Evolutionary conservation across 75 land plant species (phyloP).

Genomic region (Azolla pinnata): DNA sequence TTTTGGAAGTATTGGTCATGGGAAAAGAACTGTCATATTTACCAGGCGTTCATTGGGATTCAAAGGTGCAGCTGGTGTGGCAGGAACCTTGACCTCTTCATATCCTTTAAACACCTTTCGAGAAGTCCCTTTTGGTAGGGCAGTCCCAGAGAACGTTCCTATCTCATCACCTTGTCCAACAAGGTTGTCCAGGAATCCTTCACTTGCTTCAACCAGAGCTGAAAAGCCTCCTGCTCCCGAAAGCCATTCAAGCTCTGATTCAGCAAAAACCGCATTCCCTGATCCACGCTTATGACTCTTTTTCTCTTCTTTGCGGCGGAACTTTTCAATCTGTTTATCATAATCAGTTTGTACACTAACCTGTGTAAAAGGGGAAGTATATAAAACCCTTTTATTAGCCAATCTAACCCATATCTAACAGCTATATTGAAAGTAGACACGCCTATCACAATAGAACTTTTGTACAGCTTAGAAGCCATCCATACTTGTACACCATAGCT

Average conservation of each 20-base stretch:
- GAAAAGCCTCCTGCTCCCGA: slow-evolving; percentile 54
- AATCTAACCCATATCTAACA: too few relatives aligned
- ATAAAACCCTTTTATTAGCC: background rate
- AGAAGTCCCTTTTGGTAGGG: slow-evolving; percentile 81
- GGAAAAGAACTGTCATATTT: too few relatives aligned
- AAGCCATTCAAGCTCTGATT: slow-evolving; percentile 41
- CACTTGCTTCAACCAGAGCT: slow-evolving; percentile 76
- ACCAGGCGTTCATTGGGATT: slow-evolving; percentile 86
- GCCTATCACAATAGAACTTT: background rate
- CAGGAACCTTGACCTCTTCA: slow-evolving; percentile 89
- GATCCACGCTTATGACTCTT: slow-evolving; percentile 44
- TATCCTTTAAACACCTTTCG: slow-evolving; percentile 69
- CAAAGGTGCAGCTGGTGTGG: slow-evolving; percentile 67
- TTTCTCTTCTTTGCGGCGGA: slow-evolving; percentile 91
- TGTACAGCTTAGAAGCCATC: background rate
- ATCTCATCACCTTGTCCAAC: slow-evolving; percentile 65
- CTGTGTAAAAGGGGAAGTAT: slow-evolving; percentile 23
- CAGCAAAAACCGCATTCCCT: slow-evolving; percentile 23
- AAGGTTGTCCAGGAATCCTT: slow-evolving; percentile 58
- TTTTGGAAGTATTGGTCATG: too few relatives aligned
- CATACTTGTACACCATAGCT: slow-evolving; percentile 95
- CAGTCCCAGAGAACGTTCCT: slow-evolving; percentile 32
- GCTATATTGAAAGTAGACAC: too few relatives aligned
- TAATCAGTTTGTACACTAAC: slow-evolving; percentile 83
- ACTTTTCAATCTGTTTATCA: slow-evolving; percentile 66